Conservation (phyloP, 371 early-diverging fungal species). For the Mortierella sp. region DNA sequence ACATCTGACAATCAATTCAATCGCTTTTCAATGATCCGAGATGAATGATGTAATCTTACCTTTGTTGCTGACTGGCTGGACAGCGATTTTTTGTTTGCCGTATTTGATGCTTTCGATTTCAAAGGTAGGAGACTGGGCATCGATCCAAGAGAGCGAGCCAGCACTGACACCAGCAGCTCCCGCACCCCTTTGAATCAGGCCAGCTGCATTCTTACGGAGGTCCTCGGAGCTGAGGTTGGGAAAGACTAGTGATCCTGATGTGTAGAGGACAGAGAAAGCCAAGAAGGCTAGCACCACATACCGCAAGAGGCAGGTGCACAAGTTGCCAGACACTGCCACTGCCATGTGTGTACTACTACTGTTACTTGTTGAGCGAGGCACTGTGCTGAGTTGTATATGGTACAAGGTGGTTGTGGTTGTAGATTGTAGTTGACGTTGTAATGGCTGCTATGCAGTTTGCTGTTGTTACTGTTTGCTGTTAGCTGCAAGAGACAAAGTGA, state of each 20-base stretch:
- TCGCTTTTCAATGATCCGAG: background rate
- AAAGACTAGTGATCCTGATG: constrained; percentile 36
- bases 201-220: constrained; percentile 58
- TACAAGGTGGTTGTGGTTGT: no score
- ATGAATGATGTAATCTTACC: constrained; percentile 7
- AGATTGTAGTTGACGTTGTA: no score
- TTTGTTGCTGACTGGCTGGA: constrained; percentile 21
- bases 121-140: constrained; percentile 35
- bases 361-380: background rate
- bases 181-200: constrained; percentile 54
- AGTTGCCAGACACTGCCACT: constrained; percentile 49
- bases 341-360: constrained; percentile 25
- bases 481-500: background rate
- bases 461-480: background rate
- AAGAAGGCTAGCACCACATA: constrained; percentile 43
- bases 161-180: constrained; percentile 38
- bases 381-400: no score
- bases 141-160: constrained; percentile 36
- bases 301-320: constrained; percentile 50
- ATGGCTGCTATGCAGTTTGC: no score
- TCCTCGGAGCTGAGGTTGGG: constrained; percentile 39
- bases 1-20: background rate
- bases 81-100: constrained; percentile 38
- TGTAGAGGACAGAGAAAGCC: constrained; percentile 40
- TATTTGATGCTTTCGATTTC: constrained; percentile 45